phyloP scores from a whole-genome alignment of 2,329 filamentous ascomycete genomes.

The Alternaria sp. region DNA sequence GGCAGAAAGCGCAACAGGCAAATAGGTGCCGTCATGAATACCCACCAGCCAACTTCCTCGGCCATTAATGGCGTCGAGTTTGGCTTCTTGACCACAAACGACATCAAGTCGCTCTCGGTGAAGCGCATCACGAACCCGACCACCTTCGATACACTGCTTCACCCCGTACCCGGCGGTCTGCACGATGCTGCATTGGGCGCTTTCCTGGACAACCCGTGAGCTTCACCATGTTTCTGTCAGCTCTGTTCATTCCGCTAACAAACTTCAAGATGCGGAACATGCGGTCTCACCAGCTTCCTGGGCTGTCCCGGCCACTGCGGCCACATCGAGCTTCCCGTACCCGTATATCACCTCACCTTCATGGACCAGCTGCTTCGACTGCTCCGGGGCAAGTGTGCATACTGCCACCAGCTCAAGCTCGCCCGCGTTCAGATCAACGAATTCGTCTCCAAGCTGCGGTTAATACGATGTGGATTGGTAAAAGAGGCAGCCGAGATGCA shows the following conservation, averaged over 20 bases:
- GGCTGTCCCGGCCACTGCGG: slow-evolving; percentile 91
- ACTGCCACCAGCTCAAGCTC: slow-evolving; percentile 88
- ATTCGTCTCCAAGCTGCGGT: slow-evolving; percentile 82
- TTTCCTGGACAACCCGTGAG: slow-evolving; percentile 84
- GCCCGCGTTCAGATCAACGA: slow-evolving; percentile 78
- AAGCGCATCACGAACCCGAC: slow-evolving; percentile 92
- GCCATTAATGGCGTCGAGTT: slow-evolving; percentile 90
- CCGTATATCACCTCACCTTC: slow-evolving; percentile 96
- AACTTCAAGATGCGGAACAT: slow-evolving; percentile 82
- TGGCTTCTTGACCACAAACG: slow-evolving; percentile 79
- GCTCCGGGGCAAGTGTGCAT: slow-evolving; percentile 86
- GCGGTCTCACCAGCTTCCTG: slow-evolving; percentile 78
- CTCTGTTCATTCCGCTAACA: slow-evolving; percentile 16
- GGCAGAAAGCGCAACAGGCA: slow-evolving; percentile 24
- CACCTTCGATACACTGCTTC: slow-evolving; percentile 92
- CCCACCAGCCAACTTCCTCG: slow-evolving; percentile 79
- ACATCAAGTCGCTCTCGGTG: slow-evolving; percentile 90
- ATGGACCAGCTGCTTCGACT: slow-evolving; percentile 90
- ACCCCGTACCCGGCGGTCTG: slow-evolving; percentile 88
- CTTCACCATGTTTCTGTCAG: slow-evolving; percentile 16
- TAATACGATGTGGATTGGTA: slow-evolving; percentile 85
- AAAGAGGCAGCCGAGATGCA: slow-evolving; percentile 67
- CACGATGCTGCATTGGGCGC: slow-evolving; percentile 93
- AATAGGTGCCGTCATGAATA: slow-evolving; percentile 51
- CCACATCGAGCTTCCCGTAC: slow-evolving; percentile 92